These are phyloP conservation scores for Kalaharituber pfeilii DNA, from an alignment of 2,329 filamentous ascomycete species.

Conservation along the genomic window DNA sequence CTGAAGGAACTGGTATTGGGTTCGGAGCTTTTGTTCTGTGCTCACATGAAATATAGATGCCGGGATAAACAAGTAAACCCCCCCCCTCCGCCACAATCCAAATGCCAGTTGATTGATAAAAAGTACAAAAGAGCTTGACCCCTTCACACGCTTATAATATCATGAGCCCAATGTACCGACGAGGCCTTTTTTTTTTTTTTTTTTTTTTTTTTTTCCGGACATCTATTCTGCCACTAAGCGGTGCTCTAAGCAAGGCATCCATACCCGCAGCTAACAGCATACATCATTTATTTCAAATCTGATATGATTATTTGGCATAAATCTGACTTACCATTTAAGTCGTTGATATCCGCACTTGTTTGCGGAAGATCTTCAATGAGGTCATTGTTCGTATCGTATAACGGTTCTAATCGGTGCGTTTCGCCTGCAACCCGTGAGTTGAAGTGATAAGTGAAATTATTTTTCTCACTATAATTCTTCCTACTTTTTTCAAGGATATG, in stretches of 20 bases:
- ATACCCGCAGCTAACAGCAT: slow-evolving; percentile 5
- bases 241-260: slow-evolving; percentile 2
- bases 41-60: neutral
- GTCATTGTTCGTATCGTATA: slow-evolving; percentile 5
- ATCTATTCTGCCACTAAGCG: neutral
- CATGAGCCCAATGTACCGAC: no score
- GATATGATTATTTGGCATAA: slow-evolving; percentile 6
- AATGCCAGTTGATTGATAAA: no score
- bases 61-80: no score
- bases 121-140: no score
- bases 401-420: slow-evolving; percentile 6
- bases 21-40: neutral
- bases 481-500: slow-evolving; percentile 3
- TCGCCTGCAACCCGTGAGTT: slow-evolving; percentile 2
- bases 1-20: neutral
- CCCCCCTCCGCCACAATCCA: no score
- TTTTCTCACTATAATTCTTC: slow-evolving; percentile 1
- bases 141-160: no score
- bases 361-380: slow-evolving; percentile 3
- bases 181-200: neutral
- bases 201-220: no score
- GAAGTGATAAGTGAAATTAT: slow-evolving; percentile 4
- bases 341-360: slow-evolving; percentile 6
- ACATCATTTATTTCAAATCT: slow-evolving; percentile 5
- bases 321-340: slow-evolving; percentile 7